A percentile compares a stretch with the other conserved stretches of the same genome.
Evolutionary conservation across 2,329 filamentous ascomycete species (phyloP).

Genomic region (Coleophoma eucalyptorum): DNA sequence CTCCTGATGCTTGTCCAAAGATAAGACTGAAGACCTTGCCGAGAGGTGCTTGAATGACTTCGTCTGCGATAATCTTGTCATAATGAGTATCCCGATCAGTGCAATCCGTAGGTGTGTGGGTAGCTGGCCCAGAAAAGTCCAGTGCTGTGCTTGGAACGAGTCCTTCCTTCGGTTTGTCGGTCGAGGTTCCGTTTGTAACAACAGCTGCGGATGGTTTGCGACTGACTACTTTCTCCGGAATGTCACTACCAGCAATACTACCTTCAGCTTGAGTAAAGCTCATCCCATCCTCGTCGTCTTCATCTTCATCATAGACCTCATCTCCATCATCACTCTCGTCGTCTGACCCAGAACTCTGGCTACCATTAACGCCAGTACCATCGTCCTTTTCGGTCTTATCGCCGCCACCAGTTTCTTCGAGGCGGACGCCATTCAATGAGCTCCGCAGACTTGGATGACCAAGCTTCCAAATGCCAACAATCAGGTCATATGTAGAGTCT

Average conservation of each 20-base stretch:
- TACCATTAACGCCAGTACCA: constrained; percentile 30
- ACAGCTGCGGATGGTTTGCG: constrained; percentile 68
- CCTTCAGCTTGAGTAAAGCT: constrained; percentile 46
- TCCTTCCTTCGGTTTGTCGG: constrained; percentile 49
- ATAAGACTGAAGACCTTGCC: constrained; percentile 88
- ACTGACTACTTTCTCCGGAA: constrained; percentile 57
- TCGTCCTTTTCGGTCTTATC: constrained; percentile 89
- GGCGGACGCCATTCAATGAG: constrained; percentile 80
- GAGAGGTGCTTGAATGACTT: constrained; percentile 79
- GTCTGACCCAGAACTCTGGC: constrained; percentile 52
- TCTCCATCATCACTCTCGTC: constrained; percentile 58
- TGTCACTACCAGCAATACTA: constrained; percentile 41
- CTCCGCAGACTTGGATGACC: constrained; percentile 90
- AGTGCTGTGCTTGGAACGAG: constrained; percentile 33
- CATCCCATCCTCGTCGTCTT: constrained; percentile 67
- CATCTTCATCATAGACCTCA: constrained; percentile 76
- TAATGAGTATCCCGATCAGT: constrained; percentile 76
- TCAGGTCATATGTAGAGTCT: constrained; percentile 94
- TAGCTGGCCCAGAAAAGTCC: constrained; percentile 82
- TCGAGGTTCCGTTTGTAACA: constrained; percentile 37
- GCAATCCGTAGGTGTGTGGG: constrained; percentile 83
- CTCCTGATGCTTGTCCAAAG: constrained; percentile 75
- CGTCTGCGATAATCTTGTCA: constrained; percentile 81
- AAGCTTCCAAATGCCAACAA: constrained; percentile 98
- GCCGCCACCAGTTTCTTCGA: constrained; percentile 75